Conservation (phyloP, 192 early-diverging fungal species). For the Dispira parvispora region DNA sequence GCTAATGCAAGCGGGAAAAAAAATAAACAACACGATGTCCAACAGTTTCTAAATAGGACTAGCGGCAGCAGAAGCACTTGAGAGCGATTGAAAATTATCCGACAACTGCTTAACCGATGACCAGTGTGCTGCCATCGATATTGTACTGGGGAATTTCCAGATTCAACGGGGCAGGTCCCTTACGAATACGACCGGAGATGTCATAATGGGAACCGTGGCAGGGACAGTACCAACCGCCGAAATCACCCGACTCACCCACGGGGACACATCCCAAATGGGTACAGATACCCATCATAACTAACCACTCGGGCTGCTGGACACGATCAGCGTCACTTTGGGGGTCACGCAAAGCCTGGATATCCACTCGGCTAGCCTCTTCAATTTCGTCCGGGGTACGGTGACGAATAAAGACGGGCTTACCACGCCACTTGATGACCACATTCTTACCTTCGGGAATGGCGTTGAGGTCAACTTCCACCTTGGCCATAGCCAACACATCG, state of each 20-base stretch:
- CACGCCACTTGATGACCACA: constrained; percentile 95
- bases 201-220: constrained; percentile 99
- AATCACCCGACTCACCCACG: constrained; percentile 94
- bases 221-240: constrained; percentile 98
- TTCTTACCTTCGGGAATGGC: constrained; percentile 94
- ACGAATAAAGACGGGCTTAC: constrained; percentile 96
- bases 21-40: too few species aligned
- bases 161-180: constrained; percentile 97
- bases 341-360: constrained; percentile 69
- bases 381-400: constrained; percentile 93
- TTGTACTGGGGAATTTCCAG: constrained; percentile 79
- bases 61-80: too few species aligned
- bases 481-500: constrained; percentile 94
- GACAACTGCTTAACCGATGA: constrained; percentile 57
- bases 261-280: constrained; percentile 93
- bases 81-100: constrained; percentile 8
- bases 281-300: constrained; percentile 86
- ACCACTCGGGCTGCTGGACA: constrained; percentile 83
- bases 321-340: constrained; percentile 84
- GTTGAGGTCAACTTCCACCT: constrained; percentile 85
- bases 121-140: constrained; percentile 62
- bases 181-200: constrained; percentile 93
- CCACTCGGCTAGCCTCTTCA: constrained; percentile 70
- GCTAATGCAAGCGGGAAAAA: too few species aligned
- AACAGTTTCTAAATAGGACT: too few species aligned